Base-by-base conservation (phyloP, 1,284 basidiomycete species). In the Pseudozyma sp. region DNA sequence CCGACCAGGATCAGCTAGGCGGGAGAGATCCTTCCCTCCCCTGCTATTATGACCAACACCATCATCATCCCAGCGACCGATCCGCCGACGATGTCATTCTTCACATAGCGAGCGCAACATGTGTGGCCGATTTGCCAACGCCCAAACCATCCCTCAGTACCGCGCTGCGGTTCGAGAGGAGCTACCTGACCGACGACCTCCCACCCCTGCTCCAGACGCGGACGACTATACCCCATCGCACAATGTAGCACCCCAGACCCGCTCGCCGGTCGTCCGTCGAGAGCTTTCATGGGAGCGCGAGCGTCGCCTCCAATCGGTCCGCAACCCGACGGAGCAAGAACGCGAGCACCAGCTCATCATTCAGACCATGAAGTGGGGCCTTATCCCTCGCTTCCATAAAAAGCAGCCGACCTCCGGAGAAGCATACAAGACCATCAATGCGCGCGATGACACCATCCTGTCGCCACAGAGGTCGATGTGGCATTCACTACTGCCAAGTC, bases 371-470 rank as follows among this genome's bases (percentile, higher is more conserved):
- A 91, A 90, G 80, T 97, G 94, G 94, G 94, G 94, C 0, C 87
- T 97, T 2, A 88, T 94, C 2, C 93, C 93, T 0, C 90, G 92
- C 80, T 95, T 91, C 89, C 90, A 89, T 78, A 94, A 93, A 80
- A 79, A 85, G 19, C 86, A 86, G 0, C 88, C 90, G 43, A 89
- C 90, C 56, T 88, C 91, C 67, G 89, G 88, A 54, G 86, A 87
- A n/a, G 72, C 78, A 10, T 85, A 94, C 60, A 92, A 89, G 77
- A 95, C 94, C 0, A 96, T 93, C 72, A 98, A 97, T 77, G 94
- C 94, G 0, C 89, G 94, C 24, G 88, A 90, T 9, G 95, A 97
- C 84, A 91, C 90, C 37, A 87, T 98, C 14, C 85, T 92, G 29
- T 74, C 66, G 14, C 63, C 75, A 29, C 62, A 70, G 16, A 45